These are phyloP conservation scores for Annulohypoxylon maeteangense DNA, from an alignment of 495 filamentous ascomycete species.

Conservation along the genomic window DNA sequence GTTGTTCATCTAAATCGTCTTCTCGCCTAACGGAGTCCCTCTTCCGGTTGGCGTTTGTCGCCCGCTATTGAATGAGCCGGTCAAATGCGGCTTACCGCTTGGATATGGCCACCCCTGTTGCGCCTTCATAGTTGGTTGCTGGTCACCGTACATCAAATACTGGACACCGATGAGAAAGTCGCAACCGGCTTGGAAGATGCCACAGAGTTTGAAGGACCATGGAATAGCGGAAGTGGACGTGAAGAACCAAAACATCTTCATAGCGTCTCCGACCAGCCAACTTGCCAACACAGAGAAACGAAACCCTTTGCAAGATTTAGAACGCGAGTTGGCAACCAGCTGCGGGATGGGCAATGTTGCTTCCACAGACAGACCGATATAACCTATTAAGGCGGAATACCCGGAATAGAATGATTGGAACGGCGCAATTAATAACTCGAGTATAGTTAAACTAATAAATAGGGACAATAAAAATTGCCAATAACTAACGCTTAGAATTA, in stretches of 20 bases:
- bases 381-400: conserved; percentile 80
- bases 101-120: conserved; percentile 43
- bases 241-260: conserved; percentile 98
- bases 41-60: conserved; percentile 50
- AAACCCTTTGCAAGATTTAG: conserved; percentile 88
- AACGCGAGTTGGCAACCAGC: conserved; percentile 80
- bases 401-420: conserved; percentile 64
- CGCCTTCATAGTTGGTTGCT: conserved; percentile 48
- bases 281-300: conserved; percentile 83
- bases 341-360: conserved; percentile 91
- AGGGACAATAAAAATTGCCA: conserved; percentile 87
- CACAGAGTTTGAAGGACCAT: conserved; percentile 90
- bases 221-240: conserved; percentile 77
- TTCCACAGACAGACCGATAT: conserved; percentile 87
- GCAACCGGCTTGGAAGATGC: conserved; percentile 88
- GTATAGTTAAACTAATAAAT: conserved; percentile 67
- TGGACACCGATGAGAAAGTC: conserved; percentile 86
- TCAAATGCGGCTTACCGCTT: conserved; percentile 28
- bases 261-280: conserved; percentile 90
- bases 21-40: conserved; percentile 53
- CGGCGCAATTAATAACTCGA: conserved; percentile 78
- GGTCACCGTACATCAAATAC: conserved; percentile 82
- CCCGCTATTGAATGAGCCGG: conserved; percentile 38
- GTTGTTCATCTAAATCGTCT: conserved; percentile 43
- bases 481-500: conserved; percentile 65